Percentiles rank a stretch among this genome's conserved stretches.
These are phyloP conservation scores for Solanum sejunctum DNA, from an alignment of 257 asterid genomes.

Conservation along the genomic window DNA sequence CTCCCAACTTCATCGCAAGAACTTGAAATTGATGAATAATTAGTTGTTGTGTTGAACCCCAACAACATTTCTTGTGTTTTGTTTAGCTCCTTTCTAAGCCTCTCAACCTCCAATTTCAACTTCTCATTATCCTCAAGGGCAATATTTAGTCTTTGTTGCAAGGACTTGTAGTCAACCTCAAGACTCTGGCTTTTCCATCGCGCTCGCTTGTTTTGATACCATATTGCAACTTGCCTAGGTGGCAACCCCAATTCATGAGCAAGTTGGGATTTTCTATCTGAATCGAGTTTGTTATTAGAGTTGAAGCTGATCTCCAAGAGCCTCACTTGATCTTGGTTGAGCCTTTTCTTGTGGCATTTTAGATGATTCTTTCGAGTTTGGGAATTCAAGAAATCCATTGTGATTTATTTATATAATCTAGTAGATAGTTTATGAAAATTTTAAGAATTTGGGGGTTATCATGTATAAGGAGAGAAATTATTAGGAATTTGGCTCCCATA, in stretches of 20 bases:
- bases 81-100: constrained; percentile 35
- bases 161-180: constrained; percentile 27
- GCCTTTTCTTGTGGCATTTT: constrained; percentile 40
- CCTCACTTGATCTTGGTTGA: constrained; percentile 36
- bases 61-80: constrained; percentile 15
- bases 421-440: neutral
- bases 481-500: neutral
- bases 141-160: constrained; percentile 27
- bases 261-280: constrained; percentile 36
- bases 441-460: neutral
- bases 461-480: neutral
- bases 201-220: constrained; percentile 75
- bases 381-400: constrained; percentile 22
- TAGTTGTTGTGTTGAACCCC: constrained; percentile 8
- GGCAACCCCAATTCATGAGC: constrained; percentile 46
- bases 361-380: constrained; percentile 9
- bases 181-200: constrained; percentile 54
- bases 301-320: constrained; percentile 37
- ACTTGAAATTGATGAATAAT: constrained; percentile 22
- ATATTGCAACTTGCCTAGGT: constrained; percentile 47
- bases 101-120: constrained; percentile 28
- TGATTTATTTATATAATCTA: neutral
- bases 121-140: constrained; percentile 24
- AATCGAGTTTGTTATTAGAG: constrained; percentile 41
- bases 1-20: constrained; percentile 46